Evolutionary conservation across 768 basidiomycete species (phyloP), one percentile per base, ranked within the genome.

Genomic region (Clathrus columnatus): DNA sequence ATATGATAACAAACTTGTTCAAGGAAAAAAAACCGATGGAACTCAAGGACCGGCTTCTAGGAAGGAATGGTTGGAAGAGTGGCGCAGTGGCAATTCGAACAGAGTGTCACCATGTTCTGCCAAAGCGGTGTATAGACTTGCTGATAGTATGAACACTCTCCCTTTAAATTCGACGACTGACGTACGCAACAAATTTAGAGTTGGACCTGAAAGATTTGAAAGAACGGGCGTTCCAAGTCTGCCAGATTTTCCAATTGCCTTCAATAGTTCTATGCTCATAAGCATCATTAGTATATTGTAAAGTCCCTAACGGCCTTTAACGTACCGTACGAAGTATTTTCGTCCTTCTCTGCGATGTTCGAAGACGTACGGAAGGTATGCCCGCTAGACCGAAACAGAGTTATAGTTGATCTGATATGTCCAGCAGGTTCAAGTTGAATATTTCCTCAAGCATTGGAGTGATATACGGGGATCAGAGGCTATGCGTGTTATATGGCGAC

Each of bases 301-400:
- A 84, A 81, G 58, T 83, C 82, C 0, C 76, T 94, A 45, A 83
- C 82, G 0, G 79, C 86, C 11, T 79, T 85, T 14, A 93, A 91
- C 66, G 85, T 92, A 50, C 84, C 87, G 1, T 83, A 85, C 61
- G 91, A 94, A 65, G 83, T 87, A 32, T 94, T 94, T 64, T 88
- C 86, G 10, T 81, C 84, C 0, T 92, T 94, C 70, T 83, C 87
- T 5, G 85, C 85, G 5, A 81, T 83, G 0, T 92, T 89, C 61
- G 83, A 85, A 51, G 84, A 87, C 44, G 82, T 94, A 24, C 75
- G 90, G 50, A 87, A 85, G 77, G 85, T 81, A 48, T 48, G 64
- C 60, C n/a, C 17, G 8, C 41, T 18, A 52, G 50, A 17, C 44
- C 14, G 16, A 24, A 20, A 27, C 7, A 47, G 48, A 48, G 48